Evolutionary conservation across 1,284 basidiomycete species (phyloP).

Genomic region (Malassezia equina): DNA sequence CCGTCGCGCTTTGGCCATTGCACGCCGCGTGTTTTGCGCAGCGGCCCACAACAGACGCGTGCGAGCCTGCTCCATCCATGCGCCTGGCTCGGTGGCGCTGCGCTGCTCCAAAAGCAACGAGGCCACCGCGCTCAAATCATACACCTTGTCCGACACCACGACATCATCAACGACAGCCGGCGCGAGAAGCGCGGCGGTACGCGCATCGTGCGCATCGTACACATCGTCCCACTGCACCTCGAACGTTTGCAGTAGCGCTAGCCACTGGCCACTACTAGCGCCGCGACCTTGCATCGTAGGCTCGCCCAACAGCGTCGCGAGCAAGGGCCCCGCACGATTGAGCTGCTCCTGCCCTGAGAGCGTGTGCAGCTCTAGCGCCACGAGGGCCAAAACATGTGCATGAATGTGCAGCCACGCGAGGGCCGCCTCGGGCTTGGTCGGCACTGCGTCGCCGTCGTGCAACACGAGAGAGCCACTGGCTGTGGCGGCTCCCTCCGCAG

Average conservation of each 20-base stretch:
- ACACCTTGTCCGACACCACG: constrained; percentile 56
- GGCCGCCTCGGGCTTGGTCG: constrained; percentile 64
- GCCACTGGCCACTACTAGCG: constrained; percentile 59
- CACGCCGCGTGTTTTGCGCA: constrained; percentile 39
- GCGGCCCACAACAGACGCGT: constrained; percentile 33
- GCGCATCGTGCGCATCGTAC: constrained; percentile 18
- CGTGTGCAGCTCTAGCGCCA: constrained; percentile 79
- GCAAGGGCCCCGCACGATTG: constrained; percentile 36
- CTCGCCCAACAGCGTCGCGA: constrained; percentile 36
- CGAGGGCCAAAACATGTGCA: constrained; percentile 73
- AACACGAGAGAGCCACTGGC: constrained; percentile 60
- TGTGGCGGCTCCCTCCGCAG: constrained; percentile 44
- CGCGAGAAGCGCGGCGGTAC: constrained; percentile 55
- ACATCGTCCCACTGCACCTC: constrained; percentile 79
- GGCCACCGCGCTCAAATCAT: constrained; percentile 64
- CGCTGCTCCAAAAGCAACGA: constrained; percentile 27
- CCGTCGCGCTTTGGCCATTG: constrained; percentile 28
- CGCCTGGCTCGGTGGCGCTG: not conserved
- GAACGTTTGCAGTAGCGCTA: constrained; percentile 61
- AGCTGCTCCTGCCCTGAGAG: constrained; percentile 61
- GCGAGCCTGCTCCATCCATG: constrained; percentile 34
- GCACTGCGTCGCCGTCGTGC: constrained; percentile 61
- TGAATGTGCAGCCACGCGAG: constrained; percentile 71
- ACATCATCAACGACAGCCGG: constrained; percentile 63
- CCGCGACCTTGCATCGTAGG: constrained; percentile 18